Evolutionary conservation across 768 basidiomycete species (phyloP).

Genomic region (Termitomyces sp.): DNA sequence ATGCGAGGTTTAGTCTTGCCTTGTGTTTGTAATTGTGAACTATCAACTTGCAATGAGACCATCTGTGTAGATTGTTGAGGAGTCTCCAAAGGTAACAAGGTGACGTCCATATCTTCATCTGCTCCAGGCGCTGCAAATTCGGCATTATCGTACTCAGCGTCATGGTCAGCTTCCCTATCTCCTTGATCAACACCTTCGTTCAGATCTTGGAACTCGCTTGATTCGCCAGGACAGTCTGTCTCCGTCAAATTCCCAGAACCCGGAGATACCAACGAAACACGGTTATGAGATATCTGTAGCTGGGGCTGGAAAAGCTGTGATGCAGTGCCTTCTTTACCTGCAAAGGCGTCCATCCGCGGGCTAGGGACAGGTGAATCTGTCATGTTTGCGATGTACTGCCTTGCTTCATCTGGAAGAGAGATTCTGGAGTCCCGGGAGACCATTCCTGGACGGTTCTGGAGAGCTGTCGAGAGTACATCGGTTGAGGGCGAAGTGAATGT

Average conservation of each 20-base stretch:
- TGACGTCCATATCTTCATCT: constrained; percentile 22
- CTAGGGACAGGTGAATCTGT: constrained; percentile 57
- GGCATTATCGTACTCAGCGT: constrained; percentile 21
- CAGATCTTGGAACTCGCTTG: constrained; percentile 65
- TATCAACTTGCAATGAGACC: neutral
- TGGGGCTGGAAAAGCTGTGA: constrained; percentile 7
- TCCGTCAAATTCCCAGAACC: neutral
- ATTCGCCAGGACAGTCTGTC: constrained; percentile 11
- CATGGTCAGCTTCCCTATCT: constrained; percentile 35
- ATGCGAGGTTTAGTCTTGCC: constrained; percentile 28
- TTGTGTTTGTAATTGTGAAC: constrained; percentile 7
- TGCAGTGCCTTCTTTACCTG: constrained; percentile 16
- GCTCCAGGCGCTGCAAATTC: constrained; percentile 23
- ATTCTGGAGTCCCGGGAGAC: constrained; percentile 62
- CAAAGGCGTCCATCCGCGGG: constrained; percentile 39
- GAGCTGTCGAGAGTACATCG: constrained; percentile 27
- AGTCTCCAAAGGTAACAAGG: constrained; percentile 9
- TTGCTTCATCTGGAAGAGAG: constrained; percentile 73
- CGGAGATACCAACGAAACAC: constrained; percentile 1
- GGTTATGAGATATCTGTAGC: neutral
- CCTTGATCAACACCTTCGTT: constrained; percentile 42
- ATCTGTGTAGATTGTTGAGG: constrained; percentile 8
- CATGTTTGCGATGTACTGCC: constrained; percentile 66
- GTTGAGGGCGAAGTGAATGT: constrained; percentile 16
- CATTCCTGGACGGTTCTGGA: constrained; percentile 27